phyloP scores from a whole-genome alignment of 108 stramenopile genomes.

The Fistulifera solaris region DNA sequence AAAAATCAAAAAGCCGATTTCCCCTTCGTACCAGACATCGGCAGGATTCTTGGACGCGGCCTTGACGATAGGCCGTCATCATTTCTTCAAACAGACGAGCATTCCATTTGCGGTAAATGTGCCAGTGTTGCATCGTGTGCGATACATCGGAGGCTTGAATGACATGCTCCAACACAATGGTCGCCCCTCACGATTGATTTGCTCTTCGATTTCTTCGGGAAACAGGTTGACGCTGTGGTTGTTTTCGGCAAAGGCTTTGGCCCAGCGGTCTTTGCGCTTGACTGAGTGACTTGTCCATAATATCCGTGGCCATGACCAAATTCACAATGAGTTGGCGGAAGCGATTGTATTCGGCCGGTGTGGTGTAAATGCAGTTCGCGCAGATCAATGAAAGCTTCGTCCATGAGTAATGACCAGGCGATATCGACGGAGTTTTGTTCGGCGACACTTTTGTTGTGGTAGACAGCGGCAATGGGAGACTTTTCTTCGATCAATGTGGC shows the following conservation, averaged over 20 bases:
- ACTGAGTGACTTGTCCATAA: slow-evolving; percentile 25
- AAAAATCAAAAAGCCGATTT: slow-evolving; percentile 9
- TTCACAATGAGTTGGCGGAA: slow-evolving; percentile 31
- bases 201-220: neutral
- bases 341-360: slow-evolving; percentile 10
- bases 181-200: neutral
- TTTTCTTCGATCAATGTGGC: neutral
- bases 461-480: neutral
- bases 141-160: slow-evolving; percentile 2
- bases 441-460: neutral
- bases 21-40: neutral
- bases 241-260: slow-evolving; percentile 26
- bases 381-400: neutral
- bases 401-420: neutral
- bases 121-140: slow-evolving; percentile 6
- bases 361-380: slow-evolving; percentile 12
- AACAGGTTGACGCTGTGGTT: neutral
- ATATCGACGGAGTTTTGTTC: slow-evolving; percentile 1
- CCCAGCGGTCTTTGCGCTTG: slow-evolving; percentile 27
- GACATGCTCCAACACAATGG: slow-evolving; percentile 3
- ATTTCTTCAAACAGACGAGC: slow-evolving; percentile 2
- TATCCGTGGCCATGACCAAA: slow-evolving; percentile 28
- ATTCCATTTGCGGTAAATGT: slow-evolving; percentile 4
- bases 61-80: neutral
- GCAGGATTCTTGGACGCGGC: neutral